phyloP scores from a whole-genome alignment of 345 rosid genomes.

The Balakata baccata region DNA sequence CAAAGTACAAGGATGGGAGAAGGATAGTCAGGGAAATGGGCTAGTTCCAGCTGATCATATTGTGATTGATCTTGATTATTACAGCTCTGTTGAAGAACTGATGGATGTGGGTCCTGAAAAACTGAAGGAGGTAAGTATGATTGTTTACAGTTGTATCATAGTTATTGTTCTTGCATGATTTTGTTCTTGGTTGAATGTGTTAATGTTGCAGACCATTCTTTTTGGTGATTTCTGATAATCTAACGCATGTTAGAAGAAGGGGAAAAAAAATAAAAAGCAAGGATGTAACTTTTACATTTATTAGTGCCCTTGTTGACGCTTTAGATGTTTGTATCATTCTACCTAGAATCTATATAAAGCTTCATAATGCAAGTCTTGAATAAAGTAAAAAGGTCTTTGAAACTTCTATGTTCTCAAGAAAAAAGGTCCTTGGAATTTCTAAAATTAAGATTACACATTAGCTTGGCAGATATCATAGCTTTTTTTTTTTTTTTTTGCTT shows the following conservation, averaged over 20 bases:
- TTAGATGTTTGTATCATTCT: neutral
- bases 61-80: conserved; percentile 81
- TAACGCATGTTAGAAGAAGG: neutral
- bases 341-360: neutral
- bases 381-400: neutral
- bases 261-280: neutral
- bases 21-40: conserved; percentile 55
- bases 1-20: conserved; percentile 62
- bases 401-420: neutral
- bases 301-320: neutral
- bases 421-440: neutral
- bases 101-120: conserved; percentile 87
- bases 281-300: neutral
- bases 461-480: neutral
- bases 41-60: conserved; percentile 38
- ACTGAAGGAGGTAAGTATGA: conserved; percentile 65
- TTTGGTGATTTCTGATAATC: neutral
- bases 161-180: neutral
- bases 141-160: conserved; percentile 7
- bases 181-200: neutral
- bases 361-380: neutral
- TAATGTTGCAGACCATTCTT: neutral
- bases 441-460: neutral
- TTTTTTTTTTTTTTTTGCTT: neutral
- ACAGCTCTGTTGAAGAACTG: conserved; percentile 83